Percentiles rank a stretch among this genome's conserved stretches.
phyloP scores from a whole-genome alignment of 163 green algal genomes.

The Scenedesmus sp. region DNA sequence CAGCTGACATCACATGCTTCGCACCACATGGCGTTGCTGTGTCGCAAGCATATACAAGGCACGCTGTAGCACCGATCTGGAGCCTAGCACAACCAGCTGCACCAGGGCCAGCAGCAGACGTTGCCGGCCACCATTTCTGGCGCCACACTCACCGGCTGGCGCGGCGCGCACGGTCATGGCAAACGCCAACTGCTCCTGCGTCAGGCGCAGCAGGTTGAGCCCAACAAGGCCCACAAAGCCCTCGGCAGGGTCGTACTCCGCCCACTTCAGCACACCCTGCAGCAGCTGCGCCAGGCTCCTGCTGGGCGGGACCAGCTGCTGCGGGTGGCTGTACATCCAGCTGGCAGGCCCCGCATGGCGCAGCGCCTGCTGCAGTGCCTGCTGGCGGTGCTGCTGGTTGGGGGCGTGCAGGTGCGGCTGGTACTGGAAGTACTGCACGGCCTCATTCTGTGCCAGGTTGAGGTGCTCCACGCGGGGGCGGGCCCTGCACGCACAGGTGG shows the following conservation, averaged over 20 bases:
- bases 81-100: no score
- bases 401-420: neutral
- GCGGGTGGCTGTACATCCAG: constrained; percentile 1
- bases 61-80: no score
- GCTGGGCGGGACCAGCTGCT: constrained; percentile 32
- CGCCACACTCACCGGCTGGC: neutral
- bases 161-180: neutral
- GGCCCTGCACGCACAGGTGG: no score
- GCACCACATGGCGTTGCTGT: no score
- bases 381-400: neutral
- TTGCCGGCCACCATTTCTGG: no score
- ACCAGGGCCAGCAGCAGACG: neutral
- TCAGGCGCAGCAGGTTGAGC: constrained; percentile 13
- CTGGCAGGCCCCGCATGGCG: neutral
- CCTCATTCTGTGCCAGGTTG: neutral
- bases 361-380: neutral
- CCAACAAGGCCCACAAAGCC: constrained; percentile 31
- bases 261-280: neutral
- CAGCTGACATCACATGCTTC: no score
- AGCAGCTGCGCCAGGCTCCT: neutral
- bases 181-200: neutral
- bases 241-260: neutral
- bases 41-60: no score
- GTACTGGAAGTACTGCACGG: neutral
- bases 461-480: neutral